A percentile compares a stretch with the other conserved stretches of the same genome.
phyloP scores from a whole-genome alignment of 1,139 yeast species.

The Debaryomyces singareniensis region DNA sequence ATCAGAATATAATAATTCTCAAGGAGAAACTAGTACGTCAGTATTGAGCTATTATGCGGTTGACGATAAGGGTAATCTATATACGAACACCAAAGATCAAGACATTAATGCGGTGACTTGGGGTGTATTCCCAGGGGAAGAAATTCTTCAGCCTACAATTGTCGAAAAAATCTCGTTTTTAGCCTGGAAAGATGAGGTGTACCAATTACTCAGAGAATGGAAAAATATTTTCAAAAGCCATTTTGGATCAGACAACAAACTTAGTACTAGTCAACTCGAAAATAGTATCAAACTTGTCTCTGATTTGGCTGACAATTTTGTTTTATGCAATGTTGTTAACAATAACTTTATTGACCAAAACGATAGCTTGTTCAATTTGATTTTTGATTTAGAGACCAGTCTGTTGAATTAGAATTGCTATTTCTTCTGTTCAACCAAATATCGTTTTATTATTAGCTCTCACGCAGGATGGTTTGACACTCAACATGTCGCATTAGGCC shows the following conservation, averaged over 20 bases:
- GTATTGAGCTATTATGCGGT: constrained; percentile 77
- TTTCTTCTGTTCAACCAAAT: constrained; percentile 1
- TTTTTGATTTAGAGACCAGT: constrained; percentile 8
- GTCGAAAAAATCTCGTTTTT: constrained; percentile 84
- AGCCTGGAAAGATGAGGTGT: constrained; percentile 98
- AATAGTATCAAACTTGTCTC: constrained; percentile 38
- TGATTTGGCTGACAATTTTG: constrained; percentile 51
- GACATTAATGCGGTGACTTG: constrained; percentile 95
- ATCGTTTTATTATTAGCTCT: constrained; percentile 1
- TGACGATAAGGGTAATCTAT: constrained; percentile 52
- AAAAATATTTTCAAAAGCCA: constrained; percentile 41
- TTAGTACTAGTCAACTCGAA: constrained; percentile 20
- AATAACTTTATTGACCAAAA: constrained; percentile 63
- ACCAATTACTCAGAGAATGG: constrained; percentile 81
- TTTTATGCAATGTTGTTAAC: constrained; percentile 83
- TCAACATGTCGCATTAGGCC: constrained; percentile 20
- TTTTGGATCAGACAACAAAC: constrained; percentile 33
- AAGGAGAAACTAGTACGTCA: constrained; percentile 31
- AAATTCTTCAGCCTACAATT: constrained; percentile 85
- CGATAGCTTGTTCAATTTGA: constrained; percentile 40
- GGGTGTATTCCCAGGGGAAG: constrained; percentile 95
- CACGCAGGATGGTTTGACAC: constrained; percentile 12
- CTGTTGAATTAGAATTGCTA: constrained; percentile 1
- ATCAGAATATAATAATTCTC: constrained; percentile 31
- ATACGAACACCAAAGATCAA: constrained; percentile 62